Percentiles rank a stretch among this genome's conserved stretches.
Conservation (phyloP, 1,284 basidiomycete genomes). For the Ceratorhiza oryzae-sativae region DNA sequence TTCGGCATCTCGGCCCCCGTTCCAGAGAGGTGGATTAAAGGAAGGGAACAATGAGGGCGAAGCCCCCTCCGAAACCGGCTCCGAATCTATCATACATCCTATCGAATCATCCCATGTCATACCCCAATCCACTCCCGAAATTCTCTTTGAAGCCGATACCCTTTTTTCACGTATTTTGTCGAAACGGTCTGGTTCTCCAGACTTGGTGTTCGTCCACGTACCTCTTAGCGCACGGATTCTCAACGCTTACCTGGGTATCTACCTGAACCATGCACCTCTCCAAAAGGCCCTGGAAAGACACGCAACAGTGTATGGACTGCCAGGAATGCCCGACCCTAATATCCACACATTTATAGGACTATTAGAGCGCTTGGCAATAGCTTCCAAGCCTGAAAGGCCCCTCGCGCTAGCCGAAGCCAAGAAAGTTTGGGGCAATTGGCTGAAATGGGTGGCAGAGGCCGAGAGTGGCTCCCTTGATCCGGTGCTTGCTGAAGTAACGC, state of each 20-base stretch:
- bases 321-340: conserved; percentile 57
- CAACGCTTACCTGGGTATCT: conserved; percentile 84
- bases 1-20: conserved; percentile 77
- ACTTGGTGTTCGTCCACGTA: conserved; percentile 66
- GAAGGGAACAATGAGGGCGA: not conserved
- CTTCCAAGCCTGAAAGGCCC: conserved; percentile 46
- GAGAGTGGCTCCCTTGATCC: conserved; percentile 45
- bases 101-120: conserved; percentile 45
- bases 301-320: conserved; percentile 60
- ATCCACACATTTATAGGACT: conserved; percentile 68
- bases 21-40: conserved; percentile 55
- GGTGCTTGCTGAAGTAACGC: conserved; percentile 45
- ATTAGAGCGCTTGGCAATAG: conserved; percentile 66
- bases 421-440: conserved; percentile 63
- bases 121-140: conserved; percentile 77
- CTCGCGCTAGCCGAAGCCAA: conserved; percentile 57
- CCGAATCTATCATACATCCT: conserved; percentile 11
- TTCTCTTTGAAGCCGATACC: conserved; percentile 72
- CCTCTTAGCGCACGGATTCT: conserved; percentile 67
- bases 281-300: conserved; percentile 59
- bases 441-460: conserved; percentile 61
- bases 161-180: conserved; percentile 74
- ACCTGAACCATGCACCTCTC: conserved; percentile 56
- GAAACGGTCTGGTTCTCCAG: conserved; percentile 53
- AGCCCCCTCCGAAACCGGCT: not conserved